Evolutionary conservation across 345 rosid genomes (phyloP), one percentile per base, ranked within the genome.

Genomic region (Xanthoceras sorbifolium): DNA sequence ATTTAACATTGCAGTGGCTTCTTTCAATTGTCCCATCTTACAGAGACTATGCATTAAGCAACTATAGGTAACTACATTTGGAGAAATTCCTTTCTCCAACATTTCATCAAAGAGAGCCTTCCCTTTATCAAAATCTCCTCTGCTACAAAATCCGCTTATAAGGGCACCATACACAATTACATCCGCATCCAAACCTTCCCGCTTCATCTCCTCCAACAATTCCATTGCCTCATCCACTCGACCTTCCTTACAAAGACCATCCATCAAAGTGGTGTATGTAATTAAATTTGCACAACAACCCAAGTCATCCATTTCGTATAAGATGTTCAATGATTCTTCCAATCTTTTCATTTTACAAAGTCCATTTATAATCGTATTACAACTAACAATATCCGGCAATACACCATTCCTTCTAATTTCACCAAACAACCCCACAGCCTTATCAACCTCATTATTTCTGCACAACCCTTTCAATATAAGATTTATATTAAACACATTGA

Each of bases 181-280:
- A 80, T 92, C 90, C 3, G 65, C 81, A 62, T 79, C 81, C 60
- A 90, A 79, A 38, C 87, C 88, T 65, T 81, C 84, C 34, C 23
- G 59, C 80, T 73, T 82, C 90, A 89, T 84, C 63, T 87, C 86
- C 72, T 79, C 68, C 17, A 84, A 50, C 69, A 90, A 71, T 10
- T 74, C 75, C 81, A 84, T 20, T 0, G 94, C 91, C 78, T 79
- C 85, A 20, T 81, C 94, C 72, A 83, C 84, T 74, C 77, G 81
- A 38, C 90, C 91, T 52, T 67, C 84, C 79, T 84, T 87, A 50
- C 91, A 87, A 70, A 92, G 87, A 9, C 90, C 92, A 78, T 90
- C 80, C 74, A 92, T 85, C 73, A 92, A 73, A 67, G 80, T 85
- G 60, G 83, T 46, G 57, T 86, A 87, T 38, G 90, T 87, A 40